These are phyloP conservation scores for Plasmodium sp. DNA, from an alignment of 169 alveolate genomes.

Conservation along the genomic window DNA sequence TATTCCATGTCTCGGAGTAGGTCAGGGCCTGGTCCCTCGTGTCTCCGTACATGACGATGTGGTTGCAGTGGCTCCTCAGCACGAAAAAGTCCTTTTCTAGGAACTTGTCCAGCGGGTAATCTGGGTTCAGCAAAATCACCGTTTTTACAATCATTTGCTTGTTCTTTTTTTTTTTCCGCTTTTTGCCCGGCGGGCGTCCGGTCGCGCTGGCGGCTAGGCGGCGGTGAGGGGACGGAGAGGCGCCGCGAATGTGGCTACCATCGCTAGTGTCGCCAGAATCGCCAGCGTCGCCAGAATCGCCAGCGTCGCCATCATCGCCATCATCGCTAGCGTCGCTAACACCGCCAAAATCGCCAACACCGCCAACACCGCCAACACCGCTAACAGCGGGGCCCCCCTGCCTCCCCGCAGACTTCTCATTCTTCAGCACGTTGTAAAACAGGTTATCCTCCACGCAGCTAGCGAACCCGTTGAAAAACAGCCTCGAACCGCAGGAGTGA, in stretches of 20 bases:
- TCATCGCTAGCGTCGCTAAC: neutral
- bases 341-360: neutral
- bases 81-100: conserved; percentile 85
- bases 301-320: neutral
- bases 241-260: too few relatives aligned
- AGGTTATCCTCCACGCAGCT: conserved; percentile 64
- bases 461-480: conserved; percentile 82
- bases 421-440: conserved; percentile 58
- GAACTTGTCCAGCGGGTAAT: conserved; percentile 85
- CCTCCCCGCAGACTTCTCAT: neutral
- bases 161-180: conserved; percentile 11
- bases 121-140: conserved; percentile 86
- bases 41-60: conserved; percentile 90
- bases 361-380: neutral
- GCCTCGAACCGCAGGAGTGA: conserved; percentile 89
- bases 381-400: neutral
- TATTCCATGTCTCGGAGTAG: conserved; percentile 80
- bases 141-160: conserved; percentile 82
- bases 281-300: neutral
- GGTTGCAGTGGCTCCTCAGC: conserved; percentile 87
- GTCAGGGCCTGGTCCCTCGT: conserved; percentile 85
- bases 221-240: too few relatives aligned
- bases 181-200: neutral
- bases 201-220: neutral
- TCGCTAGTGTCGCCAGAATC: too few relatives aligned